Conservation (phyloP, 768 basidiomycete species). For the Leccinum disarticulatum region DNA sequence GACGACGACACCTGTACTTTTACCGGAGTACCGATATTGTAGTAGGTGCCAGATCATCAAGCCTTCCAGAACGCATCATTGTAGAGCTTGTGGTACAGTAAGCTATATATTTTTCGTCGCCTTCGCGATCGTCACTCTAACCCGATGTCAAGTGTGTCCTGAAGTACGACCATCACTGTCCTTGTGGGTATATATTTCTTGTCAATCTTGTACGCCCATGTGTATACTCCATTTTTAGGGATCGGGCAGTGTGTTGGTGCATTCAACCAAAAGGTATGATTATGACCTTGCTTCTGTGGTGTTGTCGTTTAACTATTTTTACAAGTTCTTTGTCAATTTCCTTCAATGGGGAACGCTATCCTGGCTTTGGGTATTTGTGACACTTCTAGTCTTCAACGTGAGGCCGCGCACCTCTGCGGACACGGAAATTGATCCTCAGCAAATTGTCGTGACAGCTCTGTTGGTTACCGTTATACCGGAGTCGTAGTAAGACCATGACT, state of each 20-base stretch:
- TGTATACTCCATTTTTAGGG: constrained; percentile 45
- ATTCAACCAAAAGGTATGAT: constrained; percentile 77
- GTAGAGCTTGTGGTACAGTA: constrained; percentile 79
- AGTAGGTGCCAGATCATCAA: constrained; percentile 61
- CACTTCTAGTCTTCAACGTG: constrained; percentile 55
- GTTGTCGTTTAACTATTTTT: neutral
- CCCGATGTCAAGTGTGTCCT: constrained; percentile 61
- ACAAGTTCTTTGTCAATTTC: constrained; percentile 84
- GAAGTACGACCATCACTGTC: constrained; percentile 88
- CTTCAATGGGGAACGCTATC: constrained; percentile 60
- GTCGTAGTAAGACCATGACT: constrained; percentile 4
- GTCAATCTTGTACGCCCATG: neutral
- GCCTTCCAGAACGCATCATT: constrained; percentile 78
- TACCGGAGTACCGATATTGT: constrained; percentile 71
- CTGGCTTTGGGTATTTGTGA: constrained; percentile 60
- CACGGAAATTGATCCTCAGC: constrained; percentile 56
- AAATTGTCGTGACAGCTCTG: constrained; percentile 74
- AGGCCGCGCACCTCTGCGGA: constrained; percentile 23
- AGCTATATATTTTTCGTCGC: constrained; percentile 26
- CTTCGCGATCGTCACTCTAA: neutral
- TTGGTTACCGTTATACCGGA: constrained; percentile 39
- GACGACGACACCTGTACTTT: constrained; percentile 46
- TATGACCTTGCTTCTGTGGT: neutral
- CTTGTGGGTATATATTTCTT: constrained; percentile 51
- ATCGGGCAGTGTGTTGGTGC: constrained; percentile 95